Percentiles rank a stretch among this genome's conserved stretches.
These are phyloP conservation scores for Earliella scabrosa DNA, from an alignment of 1,284 basidiomycete genomes.

Conservation along the genomic window DNA sequence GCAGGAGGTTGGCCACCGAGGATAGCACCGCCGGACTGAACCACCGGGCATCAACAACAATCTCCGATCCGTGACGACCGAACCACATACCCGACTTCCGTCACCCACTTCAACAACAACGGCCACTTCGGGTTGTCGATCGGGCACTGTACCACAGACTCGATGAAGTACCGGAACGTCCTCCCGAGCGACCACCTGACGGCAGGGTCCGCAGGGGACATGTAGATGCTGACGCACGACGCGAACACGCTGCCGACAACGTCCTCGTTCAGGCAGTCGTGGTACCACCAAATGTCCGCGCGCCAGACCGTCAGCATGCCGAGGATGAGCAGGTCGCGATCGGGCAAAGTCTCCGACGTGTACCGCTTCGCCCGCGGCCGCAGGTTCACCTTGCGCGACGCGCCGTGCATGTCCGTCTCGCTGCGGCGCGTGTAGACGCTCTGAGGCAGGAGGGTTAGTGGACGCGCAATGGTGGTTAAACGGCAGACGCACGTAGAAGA, in stretches of 20 bases:
- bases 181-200: constrained; percentile 63
- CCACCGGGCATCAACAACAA: constrained; percentile 11
- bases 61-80: constrained; percentile 9
- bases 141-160: constrained; percentile 48
- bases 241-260: constrained; percentile 51
- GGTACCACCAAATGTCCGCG: constrained; percentile 56
- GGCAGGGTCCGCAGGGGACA: constrained; percentile 60
- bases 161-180: constrained; percentile 52
- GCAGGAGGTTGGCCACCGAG: constrained; percentile 59
- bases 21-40: constrained; percentile 58
- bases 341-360: constrained; percentile 60
- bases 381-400: constrained; percentile 52
- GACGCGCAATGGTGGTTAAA: background rate
- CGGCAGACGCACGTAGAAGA: constrained; percentile 55
- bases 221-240: constrained; percentile 57
- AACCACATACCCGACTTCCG: constrained; percentile 37
- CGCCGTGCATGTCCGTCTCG: constrained; percentile 63
- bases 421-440: constrained; percentile 50
- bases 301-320: constrained; percentile 71
- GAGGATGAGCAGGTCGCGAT: constrained; percentile 69
- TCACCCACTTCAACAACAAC: constrained; percentile 40
- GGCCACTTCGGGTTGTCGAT: constrained; percentile 42
- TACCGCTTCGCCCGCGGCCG: constrained; percentile 65
- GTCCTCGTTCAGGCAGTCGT: constrained; percentile 36
- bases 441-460: constrained; percentile 13